Percentiles rank a stretch among this genome's conserved stretches.
These are phyloP conservation scores for Bassia scoparia DNA, from an alignment of 148 eudicot species.

Conservation along the genomic window DNA sequence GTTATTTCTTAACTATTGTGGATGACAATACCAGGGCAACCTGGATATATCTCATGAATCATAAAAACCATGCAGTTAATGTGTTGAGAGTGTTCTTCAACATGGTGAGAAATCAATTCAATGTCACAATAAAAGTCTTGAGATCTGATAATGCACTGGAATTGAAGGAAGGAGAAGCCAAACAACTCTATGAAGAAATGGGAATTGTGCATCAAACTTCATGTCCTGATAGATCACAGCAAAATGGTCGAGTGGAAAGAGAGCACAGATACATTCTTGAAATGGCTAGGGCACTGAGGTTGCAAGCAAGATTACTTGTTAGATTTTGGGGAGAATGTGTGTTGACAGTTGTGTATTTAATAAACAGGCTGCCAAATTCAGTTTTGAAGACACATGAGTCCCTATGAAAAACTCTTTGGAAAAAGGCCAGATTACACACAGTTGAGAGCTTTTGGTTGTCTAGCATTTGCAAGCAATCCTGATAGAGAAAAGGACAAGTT, in stretches of 20 bases:
- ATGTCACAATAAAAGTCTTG: neutral
- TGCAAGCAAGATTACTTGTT: neutral
- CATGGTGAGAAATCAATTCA: neutral
- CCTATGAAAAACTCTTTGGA: neutral
- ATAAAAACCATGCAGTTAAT: neutral
- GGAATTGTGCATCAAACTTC: neutral
- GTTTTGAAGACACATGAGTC: neutral
- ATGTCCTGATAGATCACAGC: neutral
- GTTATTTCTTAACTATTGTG: neutral
- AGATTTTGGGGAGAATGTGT: neutral
- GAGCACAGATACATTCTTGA: neutral
- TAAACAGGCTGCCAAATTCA: neutral
- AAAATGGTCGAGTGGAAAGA: neutral
- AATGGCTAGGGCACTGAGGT: neutral
- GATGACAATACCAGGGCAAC: neutral
- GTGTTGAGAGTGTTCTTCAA: neutral
- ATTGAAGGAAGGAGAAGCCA: neutral
- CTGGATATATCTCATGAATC: neutral
- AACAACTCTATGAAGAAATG: neutral
- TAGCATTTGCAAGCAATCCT: neutral
- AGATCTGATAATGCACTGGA: constrained; percentile 4
- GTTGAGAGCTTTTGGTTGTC: neutral
- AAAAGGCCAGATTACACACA: neutral
- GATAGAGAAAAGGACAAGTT: neutral
- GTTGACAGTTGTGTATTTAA: neutral